phyloP scores from a whole-genome alignment of 768 basidiomycete genomes.

The Grammothele lineata region DNA sequence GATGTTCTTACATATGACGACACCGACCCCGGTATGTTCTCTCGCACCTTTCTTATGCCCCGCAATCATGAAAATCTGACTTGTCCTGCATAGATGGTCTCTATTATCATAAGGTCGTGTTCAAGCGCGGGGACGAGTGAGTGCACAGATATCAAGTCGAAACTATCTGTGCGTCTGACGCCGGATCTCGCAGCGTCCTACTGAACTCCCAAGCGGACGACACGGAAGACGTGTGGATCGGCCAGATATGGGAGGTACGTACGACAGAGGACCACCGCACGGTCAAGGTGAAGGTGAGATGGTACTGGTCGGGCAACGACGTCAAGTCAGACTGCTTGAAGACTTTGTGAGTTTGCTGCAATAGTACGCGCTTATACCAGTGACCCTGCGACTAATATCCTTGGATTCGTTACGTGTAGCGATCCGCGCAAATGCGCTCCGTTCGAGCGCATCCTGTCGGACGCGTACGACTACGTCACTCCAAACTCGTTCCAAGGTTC shows the following conservation, averaged over 20 bases:
- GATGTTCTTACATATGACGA: neutral
- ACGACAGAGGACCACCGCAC: neutral
- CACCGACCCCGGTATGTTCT: neutral
- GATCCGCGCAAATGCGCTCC: constrained; percentile 5
- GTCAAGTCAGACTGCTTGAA: constrained; percentile 1
- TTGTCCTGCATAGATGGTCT: neutral
- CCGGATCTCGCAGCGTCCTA: neutral
- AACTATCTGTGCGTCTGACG: neutral
- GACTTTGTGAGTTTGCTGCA: constrained; percentile 9
- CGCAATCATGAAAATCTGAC: neutral
- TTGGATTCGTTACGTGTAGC: too few species aligned
- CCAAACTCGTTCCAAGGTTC: constrained; percentile 5
- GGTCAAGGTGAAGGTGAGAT: constrained; percentile 8
- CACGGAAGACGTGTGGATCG: constrained; percentile 13
- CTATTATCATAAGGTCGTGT: neutral
- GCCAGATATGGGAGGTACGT: constrained; percentile 8
- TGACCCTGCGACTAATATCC: neutral
- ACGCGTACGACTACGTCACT: constrained; percentile 3
- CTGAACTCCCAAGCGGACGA: constrained; percentile 6
- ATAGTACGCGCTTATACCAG: too few species aligned
- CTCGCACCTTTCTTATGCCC: neutral
- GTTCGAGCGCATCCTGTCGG: constrained; percentile 11
- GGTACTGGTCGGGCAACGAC: constrained; percentile 18
- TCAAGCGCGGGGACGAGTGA: constrained; percentile 15
- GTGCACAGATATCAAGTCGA: neutral